Percentiles rank a stretch among this genome's conserved stretches.
Evolutionary conservation across 1,284 basidiomycete genomes (phyloP).

Genomic region (Malassezia sympodialis): DNA sequence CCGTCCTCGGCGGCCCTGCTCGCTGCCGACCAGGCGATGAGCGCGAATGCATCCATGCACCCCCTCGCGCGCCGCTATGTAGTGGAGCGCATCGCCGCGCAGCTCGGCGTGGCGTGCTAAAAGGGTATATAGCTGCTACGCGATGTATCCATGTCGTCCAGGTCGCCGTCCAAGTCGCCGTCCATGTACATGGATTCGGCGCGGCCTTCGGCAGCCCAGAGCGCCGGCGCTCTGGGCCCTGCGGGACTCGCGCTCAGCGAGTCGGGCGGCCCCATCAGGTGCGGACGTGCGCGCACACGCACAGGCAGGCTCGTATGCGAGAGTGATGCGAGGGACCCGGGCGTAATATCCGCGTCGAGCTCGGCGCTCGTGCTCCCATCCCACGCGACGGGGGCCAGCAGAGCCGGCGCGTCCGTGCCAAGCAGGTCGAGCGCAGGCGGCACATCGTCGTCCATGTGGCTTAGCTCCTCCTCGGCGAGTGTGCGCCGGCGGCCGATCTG

Average conservation of each 20-base stretch:
- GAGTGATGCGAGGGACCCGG: neutral
- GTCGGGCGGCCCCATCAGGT: neutral
- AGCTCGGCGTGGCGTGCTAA: constrained; percentile 5
- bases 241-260: constrained; percentile 1
- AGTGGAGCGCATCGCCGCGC: constrained; percentile 5
- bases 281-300: neutral
- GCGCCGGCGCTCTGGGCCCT: neutral
- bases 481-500: constrained; percentile 36
- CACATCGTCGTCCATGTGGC: constrained; percentile 29
- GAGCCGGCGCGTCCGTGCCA: neutral
- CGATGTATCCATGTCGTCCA: constrained; percentile 29
- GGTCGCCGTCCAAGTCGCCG: constrained; percentile 27
- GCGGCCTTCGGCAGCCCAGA: constrained; percentile 19
- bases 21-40: constrained; percentile 11
- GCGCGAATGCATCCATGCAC: constrained; percentile 8
- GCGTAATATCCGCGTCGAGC: neutral
- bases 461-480: constrained; percentile 32
- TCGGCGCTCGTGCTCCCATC: constrained; percentile 3
- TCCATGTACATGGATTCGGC: constrained; percentile 14
- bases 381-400: neutral
- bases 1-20: neutral
- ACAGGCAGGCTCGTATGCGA: neutral
- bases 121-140: neutral
- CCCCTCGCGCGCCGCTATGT: constrained; percentile 13
- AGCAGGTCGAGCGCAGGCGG: neutral